Percentiles rank a stretch among this genome's conserved stretches.
Evolutionary conservation across 805 yeast genomes (phyloP).

Genomic region (Teunomyces funiuensis): DNA sequence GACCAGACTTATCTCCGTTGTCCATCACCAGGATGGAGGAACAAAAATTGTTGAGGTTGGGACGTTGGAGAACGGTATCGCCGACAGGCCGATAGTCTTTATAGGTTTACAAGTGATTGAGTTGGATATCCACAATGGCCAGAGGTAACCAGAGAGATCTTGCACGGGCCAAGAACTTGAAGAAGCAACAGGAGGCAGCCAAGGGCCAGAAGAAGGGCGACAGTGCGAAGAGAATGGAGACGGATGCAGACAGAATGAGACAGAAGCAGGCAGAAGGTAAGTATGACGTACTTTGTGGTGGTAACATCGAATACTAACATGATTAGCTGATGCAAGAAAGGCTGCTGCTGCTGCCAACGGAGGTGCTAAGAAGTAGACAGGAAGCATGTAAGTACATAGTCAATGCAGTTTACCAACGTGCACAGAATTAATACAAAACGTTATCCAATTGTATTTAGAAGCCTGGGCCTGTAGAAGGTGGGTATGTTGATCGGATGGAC

Average conservation of each 20-base stretch:
- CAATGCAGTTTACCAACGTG: neutral
- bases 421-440: no score
- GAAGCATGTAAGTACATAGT: no score
- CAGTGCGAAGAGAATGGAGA: conserved; percentile 80
- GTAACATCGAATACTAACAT: conserved; percentile 11
- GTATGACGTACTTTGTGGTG: conserved; percentile 21
- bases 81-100: no score
- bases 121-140: conserved; percentile 55
- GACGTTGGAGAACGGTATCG: no score
- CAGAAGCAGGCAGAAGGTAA: conserved; percentile 81
- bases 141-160: conserved; percentile 96
- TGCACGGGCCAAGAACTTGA: conserved; percentile 84
- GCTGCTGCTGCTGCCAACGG: conserved; percentile 27
- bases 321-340: conserved; percentile 50
- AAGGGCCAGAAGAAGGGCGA: conserved; percentile 75
- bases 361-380: neutral
- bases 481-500: neutral
- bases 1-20: no score
- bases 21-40: no score
- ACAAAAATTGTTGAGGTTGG: no score
- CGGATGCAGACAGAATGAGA: conserved; percentile 87
- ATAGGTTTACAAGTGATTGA: no score
- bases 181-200: conserved; percentile 67
- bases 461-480: neutral
- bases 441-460: no score